Conservation (phyloP, 179 eudicot species). For the Beta corolliflora region DNA sequence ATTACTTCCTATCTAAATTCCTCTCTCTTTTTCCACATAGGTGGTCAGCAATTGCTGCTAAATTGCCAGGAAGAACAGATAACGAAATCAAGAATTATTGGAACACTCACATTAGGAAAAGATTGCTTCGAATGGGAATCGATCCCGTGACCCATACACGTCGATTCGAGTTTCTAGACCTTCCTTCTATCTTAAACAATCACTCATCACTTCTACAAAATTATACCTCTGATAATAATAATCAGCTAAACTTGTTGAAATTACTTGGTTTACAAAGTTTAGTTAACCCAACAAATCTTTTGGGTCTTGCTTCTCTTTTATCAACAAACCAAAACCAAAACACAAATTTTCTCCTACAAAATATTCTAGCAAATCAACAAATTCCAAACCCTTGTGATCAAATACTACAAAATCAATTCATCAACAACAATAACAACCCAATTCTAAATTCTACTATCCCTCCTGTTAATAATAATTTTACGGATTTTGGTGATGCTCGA, state of each 20-base stretch:
- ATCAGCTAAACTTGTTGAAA: constrained; percentile 48
- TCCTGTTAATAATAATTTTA: not conserved
- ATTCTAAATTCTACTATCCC: constrained; percentile 17
- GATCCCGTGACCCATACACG: constrained; percentile 93
- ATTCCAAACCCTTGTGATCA: constrained; percentile 7
- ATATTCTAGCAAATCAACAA: constrained; percentile 29
- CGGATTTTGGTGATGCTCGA: constrained; percentile 32
- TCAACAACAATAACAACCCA: constrained; percentile 19
- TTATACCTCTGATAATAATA: constrained; percentile 22
- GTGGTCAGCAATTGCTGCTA: constrained; percentile 94
- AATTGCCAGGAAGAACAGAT: constrained; percentile 87
- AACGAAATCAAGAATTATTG: constrained; percentile 92
- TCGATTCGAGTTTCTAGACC: constrained; percentile 72
- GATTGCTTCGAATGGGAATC: constrained; percentile 79
- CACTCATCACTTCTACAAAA: constrained; percentile 36
- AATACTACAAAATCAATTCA: constrained; percentile 16
- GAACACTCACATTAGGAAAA: constrained; percentile 86
- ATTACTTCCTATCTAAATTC: not conserved
- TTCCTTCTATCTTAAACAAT: constrained; percentile 51
- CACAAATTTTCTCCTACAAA: constrained; percentile 37
- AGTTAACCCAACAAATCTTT: constrained; percentile 62
- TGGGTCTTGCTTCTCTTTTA: constrained; percentile 54
- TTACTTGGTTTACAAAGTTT: constrained; percentile 49
- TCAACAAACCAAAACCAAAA: constrained; percentile 34
- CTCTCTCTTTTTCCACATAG: constrained; percentile 33